Base-by-base conservation (phyloP, 768 basidiomycete species). In the Leccinum subgranulosum region DNA sequence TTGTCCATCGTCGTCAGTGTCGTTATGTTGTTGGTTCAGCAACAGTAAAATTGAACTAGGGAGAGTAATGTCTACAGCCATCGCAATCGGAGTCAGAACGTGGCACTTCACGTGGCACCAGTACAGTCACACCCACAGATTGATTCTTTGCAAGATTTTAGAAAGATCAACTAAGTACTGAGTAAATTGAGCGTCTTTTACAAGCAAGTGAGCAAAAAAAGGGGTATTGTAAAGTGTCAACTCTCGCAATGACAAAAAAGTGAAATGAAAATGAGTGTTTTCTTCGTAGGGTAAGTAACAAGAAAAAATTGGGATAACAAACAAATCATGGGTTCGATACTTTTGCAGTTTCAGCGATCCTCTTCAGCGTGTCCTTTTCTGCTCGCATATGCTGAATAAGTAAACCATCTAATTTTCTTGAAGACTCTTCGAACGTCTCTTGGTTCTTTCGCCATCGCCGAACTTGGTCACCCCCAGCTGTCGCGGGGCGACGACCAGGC, bases 361-460 rank as follows among this genome's bases (percentile, higher is more conserved):
- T 79, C 75, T 82, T 87, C 64, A 94, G 79, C 33, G 83, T 85
- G 66, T 91, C 87, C 75, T 84, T 85, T 74, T 94, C 92, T 53
- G 85, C 80, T 73, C 89, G 88, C 77, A 93, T 88, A 69, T 94
- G 92, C 69, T 87, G 85, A 54, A 85, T 74, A 53, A 94, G 74
- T 84, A 94, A 81, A 60, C 90, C 91, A 68, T 93, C 90, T 61
- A 93, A 74, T 72, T 79, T 82, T 73, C 74, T 78, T 59, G 86
- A 69, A 28, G 84, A 84, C 70, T 88, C 85, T 61, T 83, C 76
- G 69, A 75, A 74, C 43, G 64, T 68, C 33, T 67, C 64, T 53
- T 76, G 73, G 5, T 73, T 69, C 48, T 48, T 58, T 54, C 60
- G 72, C 71, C 71, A 74, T 29, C 39, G 65, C 39, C 62, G 62